phyloP scores from a whole-genome alignment of 73 alveolate species.

The Uronychia binucleata region DNA sequence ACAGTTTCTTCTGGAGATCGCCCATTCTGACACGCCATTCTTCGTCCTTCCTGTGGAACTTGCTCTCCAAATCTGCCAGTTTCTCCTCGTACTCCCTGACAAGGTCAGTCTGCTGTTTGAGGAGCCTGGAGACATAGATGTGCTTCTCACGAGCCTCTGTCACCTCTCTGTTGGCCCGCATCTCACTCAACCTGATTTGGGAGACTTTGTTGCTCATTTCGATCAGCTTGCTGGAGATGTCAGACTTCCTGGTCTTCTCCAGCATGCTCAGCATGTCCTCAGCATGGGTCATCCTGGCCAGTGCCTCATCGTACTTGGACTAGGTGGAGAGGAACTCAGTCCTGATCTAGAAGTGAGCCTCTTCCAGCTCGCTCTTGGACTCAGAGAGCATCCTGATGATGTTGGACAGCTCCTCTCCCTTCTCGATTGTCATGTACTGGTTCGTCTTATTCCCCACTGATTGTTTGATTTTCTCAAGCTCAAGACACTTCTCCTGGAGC shows the following conservation, averaged over 20 bases:
- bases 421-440: constrained; percentile 40
- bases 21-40: constrained; percentile 41
- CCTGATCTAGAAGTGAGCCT: constrained; percentile 35
- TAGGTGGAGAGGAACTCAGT: constrained; percentile 20
- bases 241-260: constrained; percentile 29
- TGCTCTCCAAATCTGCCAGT: constrained; percentile 49
- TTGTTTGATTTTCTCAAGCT: constrained; percentile 56
- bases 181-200: constrained; percentile 31
- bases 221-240: constrained; percentile 41
- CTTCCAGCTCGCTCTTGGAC: constrained; percentile 55
- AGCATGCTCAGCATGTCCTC: constrained; percentile 41
- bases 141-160: constrained; percentile 46
- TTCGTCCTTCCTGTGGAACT: constrained; percentile 51
- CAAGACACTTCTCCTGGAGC: constrained; percentile 64
- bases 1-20: constrained; percentile 52
- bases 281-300: constrained; percentile 42
- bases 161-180: constrained; percentile 55
- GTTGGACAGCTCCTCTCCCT: constrained; percentile 43
- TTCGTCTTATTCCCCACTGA: constrained; percentile 26
- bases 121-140: constrained; percentile 36
- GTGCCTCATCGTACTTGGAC: constrained; percentile 42
- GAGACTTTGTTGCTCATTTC: constrained; percentile 42
- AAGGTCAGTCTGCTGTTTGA: constrained; percentile 30
- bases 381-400: constrained; percentile 35
- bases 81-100: constrained; percentile 45